Conservation (phyloP, 345 rosid species). For the Luvunga scandens region DNA sequence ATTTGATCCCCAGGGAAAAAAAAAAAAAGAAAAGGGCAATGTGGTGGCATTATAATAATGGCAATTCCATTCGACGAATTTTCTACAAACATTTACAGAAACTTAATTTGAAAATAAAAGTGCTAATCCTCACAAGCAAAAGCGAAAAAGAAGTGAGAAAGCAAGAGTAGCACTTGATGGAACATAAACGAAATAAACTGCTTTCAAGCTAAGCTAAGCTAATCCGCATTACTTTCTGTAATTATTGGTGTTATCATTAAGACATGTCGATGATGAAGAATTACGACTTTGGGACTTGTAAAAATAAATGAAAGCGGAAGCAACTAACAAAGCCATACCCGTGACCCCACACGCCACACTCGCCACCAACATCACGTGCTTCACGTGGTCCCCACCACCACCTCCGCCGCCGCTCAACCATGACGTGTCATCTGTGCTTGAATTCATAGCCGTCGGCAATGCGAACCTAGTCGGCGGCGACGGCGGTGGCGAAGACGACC, state of each 20-base stretch:
- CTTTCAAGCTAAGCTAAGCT: not conserved
- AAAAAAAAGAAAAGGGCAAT: too few species aligned
- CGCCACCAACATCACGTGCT: constrained; percentile 62
- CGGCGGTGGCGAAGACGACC: constrained; percentile 19
- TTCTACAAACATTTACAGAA: not conserved
- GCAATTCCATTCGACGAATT: not conserved
- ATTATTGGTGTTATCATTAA: not conserved
- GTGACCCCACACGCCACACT: constrained; percentile 61
- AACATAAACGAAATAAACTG: not conserved
- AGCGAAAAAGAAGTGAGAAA: not conserved
- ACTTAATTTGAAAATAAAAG: too few species aligned
- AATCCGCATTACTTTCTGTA: not conserved
- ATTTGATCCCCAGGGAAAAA: too few species aligned
- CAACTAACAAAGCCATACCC: constrained; percentile 51
- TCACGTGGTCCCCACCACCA: constrained; percentile 35
- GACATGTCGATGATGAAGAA: not conserved
- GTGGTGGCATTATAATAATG: not conserved
- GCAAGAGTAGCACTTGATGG: not conserved
- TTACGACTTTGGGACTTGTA: constrained; percentile 21
- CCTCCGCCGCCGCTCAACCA: constrained; percentile 33
- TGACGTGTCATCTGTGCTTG: constrained; percentile 27
- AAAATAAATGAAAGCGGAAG: constrained; percentile 43
- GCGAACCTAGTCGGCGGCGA: constrained; percentile 19
- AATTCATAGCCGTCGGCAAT: constrained; percentile 45
- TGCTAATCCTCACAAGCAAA: not conserved